Evolutionary conservation across 495 filamentous ascomycete species (phyloP).

Genomic region (Entonaema liquescens): DNA sequence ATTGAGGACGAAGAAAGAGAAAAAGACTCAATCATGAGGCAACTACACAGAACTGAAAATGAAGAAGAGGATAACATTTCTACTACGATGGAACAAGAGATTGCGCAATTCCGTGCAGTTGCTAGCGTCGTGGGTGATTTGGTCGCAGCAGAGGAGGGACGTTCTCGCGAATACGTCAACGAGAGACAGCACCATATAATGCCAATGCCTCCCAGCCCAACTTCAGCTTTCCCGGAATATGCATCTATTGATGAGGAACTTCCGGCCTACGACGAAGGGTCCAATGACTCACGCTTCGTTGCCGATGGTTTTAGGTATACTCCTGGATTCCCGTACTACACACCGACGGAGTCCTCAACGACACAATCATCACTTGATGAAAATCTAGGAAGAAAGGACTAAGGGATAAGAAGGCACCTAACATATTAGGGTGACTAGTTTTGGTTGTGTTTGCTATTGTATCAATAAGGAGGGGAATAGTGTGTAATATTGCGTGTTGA

Average conservation of each 20-base stretch:
- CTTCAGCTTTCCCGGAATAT: constrained; percentile 44
- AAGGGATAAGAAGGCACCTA: neutral
- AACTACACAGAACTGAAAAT: constrained; percentile 28
- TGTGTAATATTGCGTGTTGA: neutral
- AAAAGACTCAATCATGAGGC: constrained; percentile 47
- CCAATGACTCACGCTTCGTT: constrained; percentile 40
- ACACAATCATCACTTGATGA: constrained; percentile 43
- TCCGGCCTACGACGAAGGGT: constrained; percentile 49
- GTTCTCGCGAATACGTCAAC: constrained; percentile 21
- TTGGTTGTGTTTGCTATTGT: neutral
- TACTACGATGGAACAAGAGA: constrained; percentile 54
- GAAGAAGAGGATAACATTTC: constrained; percentile 44
- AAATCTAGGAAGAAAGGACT: constrained; percentile 41
- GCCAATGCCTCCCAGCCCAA: constrained; percentile 39
- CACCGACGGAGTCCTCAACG: constrained; percentile 22
- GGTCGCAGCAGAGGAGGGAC: constrained; percentile 54
- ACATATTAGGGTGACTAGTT: too few relatives aligned
- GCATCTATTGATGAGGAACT: constrained; percentile 48
- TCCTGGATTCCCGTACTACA: constrained; percentile 40
- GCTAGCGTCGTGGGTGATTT: constrained; percentile 56
- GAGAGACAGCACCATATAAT: constrained; percentile 20
- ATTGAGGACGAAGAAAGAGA: constrained; percentile 54
- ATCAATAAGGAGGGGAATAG: neutral
- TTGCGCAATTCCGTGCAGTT: constrained; percentile 58
- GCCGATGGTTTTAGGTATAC: constrained; percentile 51